Evolutionary conservation across 2,329 filamentous ascomycete genomes (phyloP).

Genomic region (Hypoxylon sp.): DNA sequence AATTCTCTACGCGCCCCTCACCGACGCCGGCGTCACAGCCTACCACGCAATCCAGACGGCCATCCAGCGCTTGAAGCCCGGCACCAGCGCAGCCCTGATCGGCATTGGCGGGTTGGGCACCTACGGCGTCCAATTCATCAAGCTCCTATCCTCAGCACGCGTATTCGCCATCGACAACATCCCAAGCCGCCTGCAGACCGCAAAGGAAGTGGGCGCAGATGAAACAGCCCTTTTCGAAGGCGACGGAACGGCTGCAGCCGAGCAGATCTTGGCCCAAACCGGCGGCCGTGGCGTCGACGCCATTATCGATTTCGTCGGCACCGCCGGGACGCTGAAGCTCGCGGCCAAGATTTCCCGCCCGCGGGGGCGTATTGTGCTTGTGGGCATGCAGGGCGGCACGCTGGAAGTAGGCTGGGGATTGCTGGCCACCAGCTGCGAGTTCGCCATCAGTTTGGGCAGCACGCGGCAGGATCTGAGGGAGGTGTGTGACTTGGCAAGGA

Average conservation of each 20-base stretch:
- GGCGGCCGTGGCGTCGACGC: slow-evolving; percentile 50
- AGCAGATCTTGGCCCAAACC: slow-evolving; percentile 50
- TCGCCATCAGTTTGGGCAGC: slow-evolving; percentile 43
- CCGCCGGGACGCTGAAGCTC: slow-evolving; percentile 31
- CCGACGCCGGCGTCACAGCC: slow-evolving; percentile 42
- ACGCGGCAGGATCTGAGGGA: slow-evolving; percentile 43
- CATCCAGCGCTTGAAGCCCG: slow-evolving; percentile 38
- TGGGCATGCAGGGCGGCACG: slow-evolving; percentile 42
- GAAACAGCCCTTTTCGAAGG: slow-evolving; percentile 27
- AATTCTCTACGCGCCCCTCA: slow-evolving; percentile 39
- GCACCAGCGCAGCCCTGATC: slow-evolving; percentile 40
- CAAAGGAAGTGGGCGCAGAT: slow-evolving; percentile 38
- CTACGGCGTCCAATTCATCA: slow-evolving; percentile 44
- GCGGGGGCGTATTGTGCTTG: slow-evolving; percentile 40
- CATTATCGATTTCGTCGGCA: slow-evolving; percentile 51
- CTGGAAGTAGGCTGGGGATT: slow-evolving; percentile 43
- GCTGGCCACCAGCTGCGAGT: slow-evolving; percentile 44
- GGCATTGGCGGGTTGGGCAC: slow-evolving; percentile 42
- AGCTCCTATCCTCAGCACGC: slow-evolving; percentile 37
- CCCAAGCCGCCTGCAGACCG: slow-evolving; percentile 24
- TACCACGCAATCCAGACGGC: slow-evolving; percentile 41
- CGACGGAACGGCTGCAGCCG: slow-evolving; percentile 13
- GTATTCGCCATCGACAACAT: slow-evolving; percentile 39
- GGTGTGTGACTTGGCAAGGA: slow-evolving; percentile 40
- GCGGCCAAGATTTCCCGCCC: slow-evolving; percentile 40